These are phyloP conservation scores for Yamadazyma kanchanaburiensis DNA, from an alignment of 1,139 yeast genomes.

Conservation along the genomic window DNA sequence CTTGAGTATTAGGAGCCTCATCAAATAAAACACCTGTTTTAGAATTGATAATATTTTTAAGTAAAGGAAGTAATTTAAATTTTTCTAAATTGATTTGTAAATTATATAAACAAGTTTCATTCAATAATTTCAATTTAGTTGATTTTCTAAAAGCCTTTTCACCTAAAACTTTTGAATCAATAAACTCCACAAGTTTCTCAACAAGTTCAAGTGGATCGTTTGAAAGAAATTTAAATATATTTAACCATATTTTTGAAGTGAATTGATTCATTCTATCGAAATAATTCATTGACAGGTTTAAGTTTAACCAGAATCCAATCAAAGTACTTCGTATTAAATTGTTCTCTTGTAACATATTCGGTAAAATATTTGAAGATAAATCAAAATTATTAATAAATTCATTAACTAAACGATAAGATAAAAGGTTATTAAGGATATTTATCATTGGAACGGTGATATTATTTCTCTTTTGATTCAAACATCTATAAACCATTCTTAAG, in stretches of 20 bases:
- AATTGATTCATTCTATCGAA: conserved; percentile 14
- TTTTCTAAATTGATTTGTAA: conserved; percentile 50
- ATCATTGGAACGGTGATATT: conserved; percentile 61
- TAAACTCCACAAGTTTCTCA: conserved; percentile 38
- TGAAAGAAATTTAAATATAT: conserved; percentile 42
- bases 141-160: conserved; percentile 65
- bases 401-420: conserved; percentile 50
- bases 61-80: conserved; percentile 20
- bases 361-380: conserved; percentile 56
- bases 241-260: conserved; percentile 12
- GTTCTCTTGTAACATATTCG: conserved; percentile 60
- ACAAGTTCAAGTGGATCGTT: conserved; percentile 50
- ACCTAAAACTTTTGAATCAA: conserved; percentile 49
- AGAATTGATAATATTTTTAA: conserved; percentile 53
- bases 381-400: conserved; percentile 68
- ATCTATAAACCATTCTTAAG: conserved; percentile 64
- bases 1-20: conserved; percentile 20
- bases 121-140: conserved; percentile 72
- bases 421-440: conserved; percentile 50
- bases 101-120: conserved; percentile 69
- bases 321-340: conserved; percentile 54
- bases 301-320: conserved; percentile 56
- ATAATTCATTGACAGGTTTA: conserved; percentile 20
- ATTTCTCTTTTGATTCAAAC: conserved; percentile 56
- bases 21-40: conserved; percentile 58